Base-by-base conservation (phyloP, 2,329 filamentous ascomycete species). In the Fusarium oligoseptatum region DNA sequence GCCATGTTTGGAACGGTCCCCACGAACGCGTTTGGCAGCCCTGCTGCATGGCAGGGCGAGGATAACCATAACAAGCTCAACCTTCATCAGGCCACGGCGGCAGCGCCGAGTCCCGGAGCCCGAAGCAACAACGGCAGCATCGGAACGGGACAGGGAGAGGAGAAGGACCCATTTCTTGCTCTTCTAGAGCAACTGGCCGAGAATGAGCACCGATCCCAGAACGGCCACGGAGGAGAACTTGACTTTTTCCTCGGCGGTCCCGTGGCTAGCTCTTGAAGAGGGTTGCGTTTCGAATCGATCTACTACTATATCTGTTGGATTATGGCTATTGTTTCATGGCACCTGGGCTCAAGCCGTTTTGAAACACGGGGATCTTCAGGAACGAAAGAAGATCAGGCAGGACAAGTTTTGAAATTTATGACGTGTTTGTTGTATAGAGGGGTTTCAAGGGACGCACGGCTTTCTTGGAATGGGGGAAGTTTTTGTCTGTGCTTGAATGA, bases 151-250 rank as follows among this genome's bases (percentile, higher is more conserved):
- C 80, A 84, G 3, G 86, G 85, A 3, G 88, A 92, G 22, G 94
- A 96, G 75, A 95, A 94, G 76, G 94, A 97, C 79, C 94, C 94
- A 0, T 97, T 97, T 79, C 82, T 97, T 45, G 93, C 90, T 71
- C 83, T 97, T 48, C 84, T 97, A 39, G 94, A 97, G 81, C 94
- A 97, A 83, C 86, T 97, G 68, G 94, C 94, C 0, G 94, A 97
- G 82, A 95, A 94, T 77, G 94, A 96, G 82, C 89, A 93, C 64
- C 80, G 81, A 24, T 79, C 83, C 63, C 87, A 87, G 48, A 86
- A 89, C 61, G 93, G 92, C 0, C 89, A 91, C 11, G 92, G 92
- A 14, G 92, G 89, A 74, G 94, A 96, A 79, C 84, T 97, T 77
- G 94, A 96, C 81, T 95, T 94, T 83, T 95, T 95, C 79, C 83